phyloP scores from a whole-genome alignment of 768 basidiomycete genomes.

The Tulasnella sp. region DNA sequence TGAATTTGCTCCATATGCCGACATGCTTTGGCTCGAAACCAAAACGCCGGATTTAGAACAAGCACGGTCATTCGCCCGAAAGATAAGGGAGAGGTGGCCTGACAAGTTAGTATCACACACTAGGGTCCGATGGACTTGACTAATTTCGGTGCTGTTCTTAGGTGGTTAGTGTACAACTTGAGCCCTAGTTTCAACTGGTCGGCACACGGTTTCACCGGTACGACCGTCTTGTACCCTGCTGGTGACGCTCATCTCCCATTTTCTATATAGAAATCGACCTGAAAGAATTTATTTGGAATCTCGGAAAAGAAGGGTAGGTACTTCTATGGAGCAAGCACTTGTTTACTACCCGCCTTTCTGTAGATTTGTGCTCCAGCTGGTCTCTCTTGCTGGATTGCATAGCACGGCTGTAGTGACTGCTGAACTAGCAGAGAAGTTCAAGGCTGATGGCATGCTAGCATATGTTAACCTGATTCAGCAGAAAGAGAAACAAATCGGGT shows the following conservation, averaged over 20 bases:
- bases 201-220: constrained; percentile 54
- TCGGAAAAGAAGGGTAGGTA: constrained; percentile 68
- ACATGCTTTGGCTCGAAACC: constrained; percentile 89
- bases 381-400: constrained; percentile 85
- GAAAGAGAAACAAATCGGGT: constrained; percentile 78
- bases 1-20: constrained; percentile 74
- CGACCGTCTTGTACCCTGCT: not conserved
- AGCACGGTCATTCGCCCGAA: constrained; percentile 63
- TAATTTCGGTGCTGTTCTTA: constrained; percentile 23
- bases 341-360: not conserved
- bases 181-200: constrained; percentile 93
- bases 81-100: constrained; percentile 58
- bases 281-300: constrained; percentile 80
- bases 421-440: constrained; percentile 67
- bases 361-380: constrained; percentile 77
- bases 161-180: constrained; percentile 84
- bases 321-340: not conserved
- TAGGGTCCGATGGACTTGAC: not conserved
- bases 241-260: not conserved
- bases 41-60: constrained; percentile 74
- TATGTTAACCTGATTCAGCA: constrained; percentile 81
- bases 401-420: constrained; percentile 68
- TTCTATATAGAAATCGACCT: constrained; percentile 44
- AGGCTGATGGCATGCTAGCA: constrained; percentile 83
- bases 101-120: constrained; percentile 38